Percentiles rank a stretch among this genome's conserved stretches.
These are phyloP conservation scores for Scheffersomyces titani DNA, from an alignment of 1,139 yeast genomes.

Conservation along the genomic window DNA sequence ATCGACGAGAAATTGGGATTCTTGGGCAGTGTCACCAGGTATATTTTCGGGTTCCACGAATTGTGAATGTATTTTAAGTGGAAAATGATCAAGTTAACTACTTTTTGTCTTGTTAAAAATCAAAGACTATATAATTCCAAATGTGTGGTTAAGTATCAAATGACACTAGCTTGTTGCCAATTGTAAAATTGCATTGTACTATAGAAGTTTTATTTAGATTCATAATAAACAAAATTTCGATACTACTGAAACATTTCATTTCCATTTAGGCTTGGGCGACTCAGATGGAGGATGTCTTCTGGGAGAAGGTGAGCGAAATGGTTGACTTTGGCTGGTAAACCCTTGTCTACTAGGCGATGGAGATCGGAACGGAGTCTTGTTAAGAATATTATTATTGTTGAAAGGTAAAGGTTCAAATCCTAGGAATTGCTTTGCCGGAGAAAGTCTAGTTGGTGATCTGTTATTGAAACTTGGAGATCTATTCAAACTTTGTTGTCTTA, in stretches of 20 bases:
- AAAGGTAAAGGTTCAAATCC: background rate
- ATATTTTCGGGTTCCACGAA: conserved; percentile 49
- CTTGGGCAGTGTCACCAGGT: conserved; percentile 35
- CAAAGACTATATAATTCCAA: background rate
- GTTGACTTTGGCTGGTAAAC: background rate
- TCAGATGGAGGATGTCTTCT: conserved; percentile 1
- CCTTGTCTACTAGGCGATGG: conserved; percentile 10
- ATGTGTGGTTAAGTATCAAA: background rate
- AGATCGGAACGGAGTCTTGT: conserved; percentile 8
- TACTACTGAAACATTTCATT: background rate
- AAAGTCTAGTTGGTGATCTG: conserved; percentile 8
- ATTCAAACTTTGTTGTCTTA: background rate
- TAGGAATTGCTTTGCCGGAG: conserved; percentile 9
- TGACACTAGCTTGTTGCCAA: background rate
- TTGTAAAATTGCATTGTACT: background rate
- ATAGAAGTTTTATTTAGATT: background rate
- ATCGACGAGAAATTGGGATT: conserved; percentile 35
- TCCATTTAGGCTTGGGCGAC: background rate
- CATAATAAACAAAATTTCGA: background rate
- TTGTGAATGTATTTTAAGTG: conserved; percentile 20
- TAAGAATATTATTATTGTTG: background rate
- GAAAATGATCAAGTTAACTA: background rate
- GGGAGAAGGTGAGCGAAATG: conserved; percentile 8
- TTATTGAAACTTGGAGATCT: background rate
- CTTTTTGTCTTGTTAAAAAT: background rate